Base-by-base conservation (phyloP, 257 asterid genomes). In the Dorcoceras hygrometricum region DNA sequence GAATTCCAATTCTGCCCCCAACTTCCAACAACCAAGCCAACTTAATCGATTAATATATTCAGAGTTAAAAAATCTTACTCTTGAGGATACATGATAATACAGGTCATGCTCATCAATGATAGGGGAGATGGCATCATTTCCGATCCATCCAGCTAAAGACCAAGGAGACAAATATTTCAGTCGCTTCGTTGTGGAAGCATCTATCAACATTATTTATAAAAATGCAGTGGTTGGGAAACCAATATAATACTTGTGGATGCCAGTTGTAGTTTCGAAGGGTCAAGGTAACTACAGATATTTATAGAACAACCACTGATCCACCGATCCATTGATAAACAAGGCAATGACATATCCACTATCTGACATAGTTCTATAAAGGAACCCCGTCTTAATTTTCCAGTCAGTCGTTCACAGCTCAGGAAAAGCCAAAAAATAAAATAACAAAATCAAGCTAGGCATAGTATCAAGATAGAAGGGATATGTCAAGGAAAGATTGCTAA, bases 71-170 rank as follows among this genome's bases (percentile, higher is more conserved):
- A 68, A 67, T n/a, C 84, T 1, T 79, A 94, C 99, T 95, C 98
- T 87, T 25, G 98, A 86, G 14, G 96, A 80, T 62, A 90, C 96
- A 34, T 78, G 93, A 81, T 85, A 88, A 83, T 94, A 94, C 5
- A 87, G 96, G 76, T 94, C 98, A 22, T 82, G 95, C 78, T 83
- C 96, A 66, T 98, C 99, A 73, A 94, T 94, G 77, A 94, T 84
- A 53, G 99, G 98, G 59, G 98, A 87, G 85, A 94, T 83, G 69
- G 96, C 95, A 74, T 89, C 92, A 56, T 81, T 78, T 67, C 98
- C 98, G 51, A 94, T 86, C 99, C 99, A 94, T 79, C 99, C 96
- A 82, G 99, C 99, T 90, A 79, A 73, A 78, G 59, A 63, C 60
- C 71, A 76, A 46, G 67, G 67, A 65, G 48, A 66, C 59, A 24